These are phyloP conservation scores for Candida coleopterorum DNA, from an alignment of 805 yeast genomes.

Conservation along the genomic window DNA sequence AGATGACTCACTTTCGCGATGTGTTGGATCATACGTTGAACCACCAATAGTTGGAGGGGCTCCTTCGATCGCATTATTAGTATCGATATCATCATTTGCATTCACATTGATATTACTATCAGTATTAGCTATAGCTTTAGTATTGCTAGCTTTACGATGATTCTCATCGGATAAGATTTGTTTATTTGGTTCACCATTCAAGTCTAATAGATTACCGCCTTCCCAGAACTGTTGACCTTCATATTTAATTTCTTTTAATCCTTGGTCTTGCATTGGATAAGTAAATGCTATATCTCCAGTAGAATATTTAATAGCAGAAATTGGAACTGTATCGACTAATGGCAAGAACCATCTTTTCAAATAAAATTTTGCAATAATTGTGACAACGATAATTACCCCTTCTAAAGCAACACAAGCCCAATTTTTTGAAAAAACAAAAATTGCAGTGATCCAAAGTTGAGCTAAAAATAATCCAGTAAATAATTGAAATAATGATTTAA, in stretches of 20 bases:
- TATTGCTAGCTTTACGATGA: not conserved
- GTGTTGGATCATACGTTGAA: not conserved
- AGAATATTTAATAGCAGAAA: slow-evolving; percentile 53
- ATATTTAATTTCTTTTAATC: slow-evolving; percentile 49
- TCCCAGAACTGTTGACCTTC: slow-evolving; percentile 48
- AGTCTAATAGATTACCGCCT: slow-evolving; percentile 40
- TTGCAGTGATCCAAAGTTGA: slow-evolving; percentile 62
- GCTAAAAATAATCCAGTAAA: slow-evolving; percentile 70
- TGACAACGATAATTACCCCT: slow-evolving; percentile 51
- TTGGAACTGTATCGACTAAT: slow-evolving; percentile 63
- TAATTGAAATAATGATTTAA: slow-evolving; percentile 65
- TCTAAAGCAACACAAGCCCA: slow-evolving; percentile 78
- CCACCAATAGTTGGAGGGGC: slow-evolving; percentile 1
- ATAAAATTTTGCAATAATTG: slow-evolving; percentile 56
- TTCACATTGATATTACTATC: slow-evolving; percentile 1
- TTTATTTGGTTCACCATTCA: slow-evolving; percentile 10
- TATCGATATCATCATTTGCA: too few relatives aligned
- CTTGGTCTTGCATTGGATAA: slow-evolving; percentile 68
- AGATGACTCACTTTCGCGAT: slow-evolving; percentile 6
- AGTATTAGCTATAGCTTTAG: not conserved
- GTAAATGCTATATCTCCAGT: slow-evolving; percentile 36
- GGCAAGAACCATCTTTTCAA: slow-evolving; percentile 58
- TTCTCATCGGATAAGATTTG: slow-evolving; percentile 3
- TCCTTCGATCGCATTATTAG: too few relatives aligned
- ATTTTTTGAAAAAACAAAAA: slow-evolving; percentile 71